phyloP scores from a whole-genome alignment of 2,329 filamentous ascomycete species.

The Colletotrichum cuscutae region DNA sequence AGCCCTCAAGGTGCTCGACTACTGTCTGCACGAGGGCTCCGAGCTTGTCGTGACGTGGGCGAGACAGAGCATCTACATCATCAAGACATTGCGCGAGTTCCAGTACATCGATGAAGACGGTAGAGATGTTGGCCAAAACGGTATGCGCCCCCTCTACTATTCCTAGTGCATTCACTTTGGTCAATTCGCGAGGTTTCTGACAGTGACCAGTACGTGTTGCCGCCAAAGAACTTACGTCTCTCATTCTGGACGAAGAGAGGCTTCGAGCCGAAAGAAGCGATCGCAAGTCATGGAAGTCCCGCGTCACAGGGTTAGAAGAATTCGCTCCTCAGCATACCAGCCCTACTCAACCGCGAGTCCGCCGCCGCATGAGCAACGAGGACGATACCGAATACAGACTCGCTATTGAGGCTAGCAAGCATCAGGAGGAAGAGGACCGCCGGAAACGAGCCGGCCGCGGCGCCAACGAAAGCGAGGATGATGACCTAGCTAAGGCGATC shows the following conservation, averaged over 20 bases:
- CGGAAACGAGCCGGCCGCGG: constrained; percentile 74
- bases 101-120: constrained; percentile 97
- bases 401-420: constrained; percentile 94
- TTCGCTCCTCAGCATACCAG: constrained; percentile 62
- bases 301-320: constrained; percentile 93
- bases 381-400: constrained; percentile 91
- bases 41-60: constrained; percentile 98
- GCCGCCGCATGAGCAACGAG: constrained; percentile 65
- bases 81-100: constrained; percentile 97
- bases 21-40: constrained; percentile 96
- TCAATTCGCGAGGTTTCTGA: constrained; percentile 42
- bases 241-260: constrained; percentile 94
- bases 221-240: constrained; percentile 92
- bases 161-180: no score
- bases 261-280: constrained; percentile 90
- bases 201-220: constrained; percentile 81
- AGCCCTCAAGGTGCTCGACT: constrained; percentile 96
- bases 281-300: constrained; percentile 95
- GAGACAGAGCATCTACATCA: constrained; percentile 97
- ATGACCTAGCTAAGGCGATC: constrained; percentile 94
- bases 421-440: constrained; percentile 91
- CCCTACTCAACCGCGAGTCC: constrained; percentile 49
- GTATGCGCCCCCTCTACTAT: constrained; percentile 59
- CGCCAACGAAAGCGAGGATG: constrained; percentile 71
- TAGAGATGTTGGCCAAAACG: constrained; percentile 94